phyloP scores from a whole-genome alignment of 352 stramenopile genomes.

The Phytopythium chamaehyphon region DNA sequence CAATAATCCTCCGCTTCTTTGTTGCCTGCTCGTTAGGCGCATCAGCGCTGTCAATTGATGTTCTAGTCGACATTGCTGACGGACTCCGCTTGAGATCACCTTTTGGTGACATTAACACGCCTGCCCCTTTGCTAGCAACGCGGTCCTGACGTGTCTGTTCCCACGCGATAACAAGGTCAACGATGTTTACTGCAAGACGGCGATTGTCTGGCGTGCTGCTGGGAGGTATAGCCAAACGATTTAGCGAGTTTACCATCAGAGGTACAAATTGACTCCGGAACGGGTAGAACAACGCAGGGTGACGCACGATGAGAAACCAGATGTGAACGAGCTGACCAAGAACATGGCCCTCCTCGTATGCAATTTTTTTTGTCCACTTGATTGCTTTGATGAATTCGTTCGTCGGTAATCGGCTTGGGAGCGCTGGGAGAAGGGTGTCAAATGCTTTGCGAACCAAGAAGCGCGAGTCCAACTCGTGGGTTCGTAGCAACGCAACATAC shows the following conservation, averaged over 20 bases:
- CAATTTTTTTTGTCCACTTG: conserved; percentile 97
- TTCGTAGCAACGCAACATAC: conserved; percentile 93
- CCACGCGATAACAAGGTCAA: conserved; percentile 96
- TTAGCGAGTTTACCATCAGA: conserved; percentile 96
- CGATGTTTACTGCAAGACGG: conserved; percentile 90
- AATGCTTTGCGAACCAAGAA: conserved; percentile 94
- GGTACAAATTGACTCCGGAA: conserved; percentile 93
- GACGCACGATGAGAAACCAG: conserved; percentile 95
- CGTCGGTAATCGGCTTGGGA: conserved; percentile 85
- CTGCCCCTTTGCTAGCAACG: conserved; percentile 23
- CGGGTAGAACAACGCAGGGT: conserved; percentile 92
- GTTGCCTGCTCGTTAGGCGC: conserved; percentile 15
- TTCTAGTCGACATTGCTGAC: conserved; percentile 11
- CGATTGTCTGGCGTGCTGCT: conserved; percentile 92
- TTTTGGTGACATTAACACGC: conserved; percentile 10
- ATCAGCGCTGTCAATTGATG: conserved; percentile 7
- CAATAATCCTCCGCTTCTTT: conserved; percentile 49
- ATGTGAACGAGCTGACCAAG: conserved; percentile 96
- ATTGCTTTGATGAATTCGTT: conserved; percentile 95
- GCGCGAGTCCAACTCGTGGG: conserved; percentile 92
- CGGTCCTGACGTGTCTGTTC: conserved; percentile 83
- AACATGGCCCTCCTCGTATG: conserved; percentile 96
- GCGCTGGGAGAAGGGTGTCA: conserved; percentile 93
- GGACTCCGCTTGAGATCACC: conserved; percentile 36
- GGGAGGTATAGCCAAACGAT: conserved; percentile 92